phyloP scores from a whole-genome alignment of 306 rosid genomes.

The Fragaria vesca region DNA sequence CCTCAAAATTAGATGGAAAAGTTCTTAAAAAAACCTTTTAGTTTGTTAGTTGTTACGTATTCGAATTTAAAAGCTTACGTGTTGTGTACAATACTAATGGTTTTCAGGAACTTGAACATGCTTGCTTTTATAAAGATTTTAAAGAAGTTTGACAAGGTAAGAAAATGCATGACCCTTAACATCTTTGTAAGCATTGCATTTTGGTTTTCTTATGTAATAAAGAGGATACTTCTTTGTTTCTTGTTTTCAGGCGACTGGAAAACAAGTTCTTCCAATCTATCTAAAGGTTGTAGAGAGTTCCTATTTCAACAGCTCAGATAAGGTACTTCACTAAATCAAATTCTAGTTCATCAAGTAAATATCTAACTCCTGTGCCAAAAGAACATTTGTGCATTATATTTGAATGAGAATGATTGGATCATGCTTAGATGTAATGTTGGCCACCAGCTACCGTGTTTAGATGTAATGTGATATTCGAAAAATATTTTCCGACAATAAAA shows the following conservation, averaged over 20 bases:
- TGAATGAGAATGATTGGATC: slow-evolving; percentile 28
- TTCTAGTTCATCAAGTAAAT: slow-evolving; percentile 4
- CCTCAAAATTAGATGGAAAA: background rate
- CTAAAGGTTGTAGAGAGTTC: slow-evolving; percentile 93
- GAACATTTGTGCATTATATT: slow-evolving; percentile 22
- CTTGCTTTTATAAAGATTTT: slow-evolving; percentile 90
- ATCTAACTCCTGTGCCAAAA: slow-evolving; percentile 15
- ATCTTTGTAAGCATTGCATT: slow-evolving; percentile 12
- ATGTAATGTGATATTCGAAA: slow-evolving; percentile 21
- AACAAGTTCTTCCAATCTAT: slow-evolving; percentile 83
- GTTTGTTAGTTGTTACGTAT: background rate
- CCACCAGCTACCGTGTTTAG: slow-evolving; percentile 42
- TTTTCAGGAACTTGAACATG: slow-evolving; percentile 85
- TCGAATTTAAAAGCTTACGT: slow-evolving; percentile 30
- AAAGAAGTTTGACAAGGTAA: slow-evolving; percentile 97
- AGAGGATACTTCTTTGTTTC: background rate
- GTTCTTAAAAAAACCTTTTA: background rate
- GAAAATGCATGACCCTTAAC: slow-evolving; percentile 25
- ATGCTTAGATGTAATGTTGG: slow-evolving; percentile 38
- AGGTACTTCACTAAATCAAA: slow-evolving; percentile 44
- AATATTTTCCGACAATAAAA: slow-evolving; percentile 52
- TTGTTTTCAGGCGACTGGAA: slow-evolving; percentile 74
- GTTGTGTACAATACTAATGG: slow-evolving; percentile 18
- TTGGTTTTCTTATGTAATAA: slow-evolving; percentile 16
- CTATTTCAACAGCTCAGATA: slow-evolving; percentile 91